Base-by-base conservation (phyloP, 2,329 filamentous ascomycete species). In the Hypoxylon sp. region DNA sequence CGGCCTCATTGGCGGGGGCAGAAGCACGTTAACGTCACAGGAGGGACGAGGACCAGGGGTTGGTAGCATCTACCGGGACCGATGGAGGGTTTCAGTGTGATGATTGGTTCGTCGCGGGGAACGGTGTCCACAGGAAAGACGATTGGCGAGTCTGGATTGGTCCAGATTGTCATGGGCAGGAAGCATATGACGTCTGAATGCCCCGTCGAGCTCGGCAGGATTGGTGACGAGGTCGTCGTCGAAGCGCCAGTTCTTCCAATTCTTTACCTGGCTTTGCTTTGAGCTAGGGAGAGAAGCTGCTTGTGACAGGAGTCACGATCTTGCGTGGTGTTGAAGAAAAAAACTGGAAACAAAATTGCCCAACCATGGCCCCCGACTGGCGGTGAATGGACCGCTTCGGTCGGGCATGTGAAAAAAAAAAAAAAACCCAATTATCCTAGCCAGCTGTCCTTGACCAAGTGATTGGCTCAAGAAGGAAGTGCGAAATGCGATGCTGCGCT, bases 1-100 rank as follows among this genome's bases (percentile, higher is more conserved):
- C 16, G 41, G 31, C 21, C 23, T 47, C n/a, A 58, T 58, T 58
- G 55, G 51, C 29, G 38, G 44, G 21, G 19, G 19, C 11, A 19
- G 23, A 55, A 46, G 55, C 46, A 55, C n/a, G 40, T 40, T 12
- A 51, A 55, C 55, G 55, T 58, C 55, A 58, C 51, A 55, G 51
- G 15, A 40, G 17, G 43, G 29, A 25, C 37, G 35, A 20, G 15
- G 17, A 35, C 43, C 47, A 30, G 30, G 51, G 51, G 51, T 48
- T 20, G 31, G 41, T 51, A 30, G 51, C 27, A 58, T 55, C 52
- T 58, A 51, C 51, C 55, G 55, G 55, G 55, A 42, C 42, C 34
- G 45, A 34, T 12, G 37, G 36, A 36, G 40, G 46, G 40, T 11
- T 42, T 7, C 37, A 30, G 20, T 25, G 25, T n/a, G 37, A 16